phyloP scores from a whole-genome alignment of 768 basidiomycete genomes.

The Russula abietina region DNA sequence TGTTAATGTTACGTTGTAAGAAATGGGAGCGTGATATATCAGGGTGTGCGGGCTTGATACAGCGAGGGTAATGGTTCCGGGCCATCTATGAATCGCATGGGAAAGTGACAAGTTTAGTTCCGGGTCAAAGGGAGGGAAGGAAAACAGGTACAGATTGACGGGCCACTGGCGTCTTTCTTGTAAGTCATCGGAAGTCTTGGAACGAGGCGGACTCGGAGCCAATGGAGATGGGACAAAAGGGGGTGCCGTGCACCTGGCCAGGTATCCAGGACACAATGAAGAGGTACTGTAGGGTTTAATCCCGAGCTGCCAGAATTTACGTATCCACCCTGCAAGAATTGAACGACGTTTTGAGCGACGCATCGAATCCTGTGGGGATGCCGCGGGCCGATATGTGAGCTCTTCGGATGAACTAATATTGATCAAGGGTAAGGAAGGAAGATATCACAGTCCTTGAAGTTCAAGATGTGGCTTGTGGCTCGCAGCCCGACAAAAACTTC shows the following conservation, averaged over 20 bases:
- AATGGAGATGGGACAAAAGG: slow-evolving; percentile 21
- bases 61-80: slow-evolving; percentile 24
- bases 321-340: slow-evolving; percentile 26
- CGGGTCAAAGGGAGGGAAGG: not conserved
- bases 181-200: slow-evolving; percentile 35
- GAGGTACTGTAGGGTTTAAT: slow-evolving; percentile 49
- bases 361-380: slow-evolving; percentile 21
- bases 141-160: slow-evolving; percentile 43
- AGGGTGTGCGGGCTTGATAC: slow-evolving; percentile 38
- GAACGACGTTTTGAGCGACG: not conserved
- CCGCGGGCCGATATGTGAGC: slow-evolving; percentile 20
- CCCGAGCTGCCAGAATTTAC: slow-evolving; percentile 40
- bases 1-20: slow-evolving; percentile 51
- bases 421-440: slow-evolving; percentile 25
- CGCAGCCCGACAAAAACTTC: slow-evolving; percentile 12
- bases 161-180: slow-evolving; percentile 35
- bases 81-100: not conserved
- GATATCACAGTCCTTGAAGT: slow-evolving; percentile 11
- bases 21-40: slow-evolving; percentile 55
- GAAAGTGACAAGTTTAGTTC: not conserved
- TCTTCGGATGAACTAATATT: slow-evolving; percentile 19
- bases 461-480: slow-evolving; percentile 16
- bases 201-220: slow-evolving; percentile 17
- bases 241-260: slow-evolving; percentile 30
- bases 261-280: slow-evolving; percentile 42